Conservation (phyloP, 2,329 filamentous ascomycete genomes). For the Peltaster fructicola region DNA sequence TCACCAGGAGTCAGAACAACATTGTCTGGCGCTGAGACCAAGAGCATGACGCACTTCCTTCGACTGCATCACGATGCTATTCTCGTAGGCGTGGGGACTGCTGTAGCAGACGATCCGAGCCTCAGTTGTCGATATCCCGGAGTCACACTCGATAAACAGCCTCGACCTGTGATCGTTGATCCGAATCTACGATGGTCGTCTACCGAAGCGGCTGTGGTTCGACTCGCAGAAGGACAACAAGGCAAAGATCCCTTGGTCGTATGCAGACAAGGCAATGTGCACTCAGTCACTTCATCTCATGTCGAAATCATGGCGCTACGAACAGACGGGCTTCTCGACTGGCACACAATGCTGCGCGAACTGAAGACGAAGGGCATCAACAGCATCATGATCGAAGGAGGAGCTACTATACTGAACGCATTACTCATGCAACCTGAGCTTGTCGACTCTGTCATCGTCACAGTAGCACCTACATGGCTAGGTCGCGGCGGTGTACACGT, state of each 20-base stretch:
- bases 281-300: too few species aligned
- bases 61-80: slow-evolving; percentile 71
- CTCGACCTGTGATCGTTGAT: slow-evolving; percentile 68
- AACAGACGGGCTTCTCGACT: slow-evolving; percentile 28
- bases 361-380: slow-evolving; percentile 42
- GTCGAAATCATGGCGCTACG: neutral
- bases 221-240: slow-evolving; percentile 42
- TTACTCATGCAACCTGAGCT: slow-evolving; percentile 45
- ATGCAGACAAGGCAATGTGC: too few species aligned
- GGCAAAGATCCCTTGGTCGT: slow-evolving; percentile 44
- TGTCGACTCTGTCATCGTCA: slow-evolving; percentile 66
- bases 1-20: slow-evolving; percentile 64
- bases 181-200: slow-evolving; percentile 58
- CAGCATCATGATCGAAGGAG: slow-evolving; percentile 88
- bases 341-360: slow-evolving; percentile 44
- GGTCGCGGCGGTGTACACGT: slow-evolving; percentile 68
- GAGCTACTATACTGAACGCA: slow-evolving; percentile 64
- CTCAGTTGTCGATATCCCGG: slow-evolving; percentile 60
- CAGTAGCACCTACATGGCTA: slow-evolving; percentile 80
- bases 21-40: slow-evolving; percentile 67
- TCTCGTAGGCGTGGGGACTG: slow-evolving; percentile 68
- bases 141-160: slow-evolving; percentile 41
- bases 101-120: slow-evolving; percentile 66
- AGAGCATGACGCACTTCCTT: slow-evolving; percentile 85
- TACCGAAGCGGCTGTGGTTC: slow-evolving; percentile 42